Evolutionary conservation across 768 basidiomycete species (phyloP).

Genomic region (Amanita thiersii): DNA sequence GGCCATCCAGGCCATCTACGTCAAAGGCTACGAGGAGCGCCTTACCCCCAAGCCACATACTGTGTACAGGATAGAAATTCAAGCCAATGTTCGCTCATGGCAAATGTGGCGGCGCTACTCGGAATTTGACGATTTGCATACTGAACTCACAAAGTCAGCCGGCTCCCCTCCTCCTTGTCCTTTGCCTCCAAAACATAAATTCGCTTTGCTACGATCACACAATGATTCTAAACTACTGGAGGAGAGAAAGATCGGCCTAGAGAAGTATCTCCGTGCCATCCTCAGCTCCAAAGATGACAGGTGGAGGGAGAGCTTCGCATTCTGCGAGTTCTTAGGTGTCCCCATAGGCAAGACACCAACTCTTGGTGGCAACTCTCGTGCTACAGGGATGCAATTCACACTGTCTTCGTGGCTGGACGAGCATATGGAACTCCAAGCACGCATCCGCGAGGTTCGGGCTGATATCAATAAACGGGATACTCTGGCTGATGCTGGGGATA

Average conservation of each 20-base stretch:
- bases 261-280: conserved; percentile 81
- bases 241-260: conserved; percentile 70
- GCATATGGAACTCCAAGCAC: conserved; percentile 67
- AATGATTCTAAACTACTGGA: conserved; percentile 59
- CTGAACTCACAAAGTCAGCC: conserved; percentile 72
- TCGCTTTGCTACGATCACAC: conserved; percentile 56
- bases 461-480: conserved; percentile 86
- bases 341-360: conserved; percentile 44
- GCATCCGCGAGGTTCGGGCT: conserved; percentile 75
- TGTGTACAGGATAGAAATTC: conserved; percentile 77
- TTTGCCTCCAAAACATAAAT: conserved; percentile 82
- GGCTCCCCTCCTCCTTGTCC: conserved; percentile 68
- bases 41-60: conserved; percentile 66
- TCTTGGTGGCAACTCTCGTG: conserved; percentile 22
- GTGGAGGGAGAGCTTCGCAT: conserved; percentile 75
- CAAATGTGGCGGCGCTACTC: conserved; percentile 92
- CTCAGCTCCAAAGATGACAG: conserved; percentile 70
- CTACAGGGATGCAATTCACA: conserved; percentile 48
- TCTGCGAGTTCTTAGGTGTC: conserved; percentile 83
- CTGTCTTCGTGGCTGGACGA: conserved; percentile 86
- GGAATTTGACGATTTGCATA: conserved; percentile 84
- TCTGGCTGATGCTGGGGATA: conserved; percentile 66
- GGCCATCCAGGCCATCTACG: conserved; percentile 69
- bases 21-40: conserved; percentile 64
- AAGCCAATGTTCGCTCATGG: conserved; percentile 88